These are phyloP conservation scores for Suhomyces vadensis DNA, from an alignment of 805 yeast species.

Conservation along the genomic window DNA sequence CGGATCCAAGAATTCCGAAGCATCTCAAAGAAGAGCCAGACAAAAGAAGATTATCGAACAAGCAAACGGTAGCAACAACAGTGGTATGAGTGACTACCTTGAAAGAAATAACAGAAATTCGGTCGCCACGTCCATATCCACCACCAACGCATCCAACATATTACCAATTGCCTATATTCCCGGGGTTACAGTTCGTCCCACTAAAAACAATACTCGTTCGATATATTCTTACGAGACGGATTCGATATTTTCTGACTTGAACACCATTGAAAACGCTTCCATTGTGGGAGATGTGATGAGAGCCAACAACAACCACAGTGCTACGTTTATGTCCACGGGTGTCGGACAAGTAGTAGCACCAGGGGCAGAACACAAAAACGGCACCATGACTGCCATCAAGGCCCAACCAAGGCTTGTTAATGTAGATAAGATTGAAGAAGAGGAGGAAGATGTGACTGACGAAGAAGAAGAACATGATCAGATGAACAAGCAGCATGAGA, in stretches of 20 bases:
- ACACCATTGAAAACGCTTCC: conserved; percentile 48
- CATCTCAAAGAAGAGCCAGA: conserved; percentile 14
- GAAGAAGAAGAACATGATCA: conserved; percentile 6
- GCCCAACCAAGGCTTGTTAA: conserved; percentile 74
- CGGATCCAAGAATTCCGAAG: conserved; percentile 7
- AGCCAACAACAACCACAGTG: conserved; percentile 18
- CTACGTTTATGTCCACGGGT: conserved; percentile 4
- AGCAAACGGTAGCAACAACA: conserved; percentile 13
- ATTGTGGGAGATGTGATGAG: conserved; percentile 41
- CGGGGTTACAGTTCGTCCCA: conserved; percentile 74
- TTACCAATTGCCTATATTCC: conserved; percentile 93
- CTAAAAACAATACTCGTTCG: conserved; percentile 44
- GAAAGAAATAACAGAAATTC: conserved; percentile 32
- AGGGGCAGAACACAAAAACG: conserved; percentile 19
- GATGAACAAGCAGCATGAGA: background rate
- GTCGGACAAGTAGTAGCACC: background rate
- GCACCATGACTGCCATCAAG: conserved; percentile 71
- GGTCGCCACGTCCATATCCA: conserved; percentile 60
- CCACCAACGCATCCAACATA: conserved; percentile 82
- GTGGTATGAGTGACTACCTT: conserved; percentile 14
- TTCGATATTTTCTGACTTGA: conserved; percentile 44
- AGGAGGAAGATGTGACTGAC: conserved; percentile 21
- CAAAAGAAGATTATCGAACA: conserved; percentile 17
- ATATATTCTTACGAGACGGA: conserved; percentile 44
- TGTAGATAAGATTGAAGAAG: conserved; percentile 49